Base-by-base conservation (phyloP, 2,329 filamentous ascomycete genomes). In the Domatiomyces globalis region DNA sequence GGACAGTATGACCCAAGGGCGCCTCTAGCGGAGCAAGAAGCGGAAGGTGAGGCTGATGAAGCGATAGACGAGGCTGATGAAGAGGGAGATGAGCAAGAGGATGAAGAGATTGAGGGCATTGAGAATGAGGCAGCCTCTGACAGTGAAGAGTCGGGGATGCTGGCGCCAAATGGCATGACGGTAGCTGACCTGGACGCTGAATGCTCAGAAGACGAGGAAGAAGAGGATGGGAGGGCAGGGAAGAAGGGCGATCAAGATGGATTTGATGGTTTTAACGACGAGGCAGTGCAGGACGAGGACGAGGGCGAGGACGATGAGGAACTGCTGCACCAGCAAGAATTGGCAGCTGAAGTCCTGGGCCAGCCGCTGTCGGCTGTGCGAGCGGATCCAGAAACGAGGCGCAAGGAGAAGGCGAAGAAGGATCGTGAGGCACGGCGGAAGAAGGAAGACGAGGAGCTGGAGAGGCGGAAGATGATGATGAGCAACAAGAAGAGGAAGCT, bases 391-490 rank as follows among this genome's bases (percentile, higher is more conserved):
- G 62, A 69, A 73, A 81, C 76, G 67, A 73, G 72, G 53, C 84
- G 69, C 79, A 78, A 75, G 59, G 84, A 85, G 64, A 79, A 79
- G 61, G 73, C 83, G 27, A 76, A 78, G 60, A 84, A 83, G 72
- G 83, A 85, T 69, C 78, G 80, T 36, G 78, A 80, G 54, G 76
- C 75, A 65, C 77, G 79, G 62, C 66, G 70, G 62, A 70, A 70
- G 57, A 71, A 77, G 63, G 85, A 92, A 65, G 82, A 84, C 3
- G 92, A 96, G 69, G 89, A 96, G 62, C 70, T 94, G 53, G 88
- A 95, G 69, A 78, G 90, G 56, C 84, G 87, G 67, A 95, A 95
- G 80, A 92, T 94, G 73, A 98, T 98, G 92, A 83, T 96, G 75
- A 86, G 85, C 69, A 86, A 94, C 69, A 92, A 94, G 79, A 98